Base-by-base conservation (phyloP, 2,329 filamentous ascomycete genomes). In the Fusarium sterilihyphosum region DNA sequence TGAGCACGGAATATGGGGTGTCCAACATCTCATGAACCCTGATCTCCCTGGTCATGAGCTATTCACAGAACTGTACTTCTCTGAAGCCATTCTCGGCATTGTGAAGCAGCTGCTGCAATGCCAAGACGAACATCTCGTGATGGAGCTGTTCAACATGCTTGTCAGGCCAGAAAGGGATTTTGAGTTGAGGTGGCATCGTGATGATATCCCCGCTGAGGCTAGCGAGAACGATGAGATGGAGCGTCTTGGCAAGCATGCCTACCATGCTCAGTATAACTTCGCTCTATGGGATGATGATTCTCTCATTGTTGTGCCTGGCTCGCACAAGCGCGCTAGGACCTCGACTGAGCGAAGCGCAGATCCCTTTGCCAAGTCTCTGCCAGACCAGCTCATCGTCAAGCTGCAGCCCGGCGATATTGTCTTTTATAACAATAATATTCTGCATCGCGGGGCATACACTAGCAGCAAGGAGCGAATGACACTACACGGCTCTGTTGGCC, bases 371-470 rank as follows among this genome's bases (percentile, higher is more conserved):
- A 79, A 84, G 6, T 78, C 84, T 4, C 77, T 96, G 74, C 90
- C 91, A 0, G 89, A 85, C 1, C 91, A 95, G 84, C 79, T 92
- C 20, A 83, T 89, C 8, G 94, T 97, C 22, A 79, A 85, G 79
- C 85, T 97, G 70, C 84, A 88, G 71, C 88, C 94, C 0, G 94
- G 94, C 1, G 94, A 97, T 82, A 90, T 93, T 22, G 93, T 93
- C 47, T 97, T 97, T 78, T 97, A 97, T 80, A 91, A 97, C 82
- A 97, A 95, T 80, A 97, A 97, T 81, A 97, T 97, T 73, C 81
- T 97, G 72, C 93, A 94, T 78, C 85, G 92, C 8, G 93, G 92
- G 4, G 89, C 89, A 35, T 95, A 94, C 81, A 84, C 87, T 73
- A 82, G 83, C 18, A 77, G 44, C 3, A 88, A 84, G 75, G 91